Conservation (phyloP, 805 yeast species). For the Zygosaccharomyces pseudorouxii region DNA sequence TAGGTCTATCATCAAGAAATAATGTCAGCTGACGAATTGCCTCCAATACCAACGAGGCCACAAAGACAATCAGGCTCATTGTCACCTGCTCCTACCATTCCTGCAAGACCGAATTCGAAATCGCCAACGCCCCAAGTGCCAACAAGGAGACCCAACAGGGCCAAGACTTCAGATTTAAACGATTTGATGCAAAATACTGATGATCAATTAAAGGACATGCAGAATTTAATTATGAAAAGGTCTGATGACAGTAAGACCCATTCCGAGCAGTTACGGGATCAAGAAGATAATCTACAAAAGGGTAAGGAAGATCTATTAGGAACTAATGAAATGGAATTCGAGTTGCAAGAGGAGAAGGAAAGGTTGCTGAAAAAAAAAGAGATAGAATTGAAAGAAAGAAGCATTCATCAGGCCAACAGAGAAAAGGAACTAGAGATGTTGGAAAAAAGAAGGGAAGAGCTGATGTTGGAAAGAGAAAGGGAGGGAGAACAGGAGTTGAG, state of each 20-base stretch:
- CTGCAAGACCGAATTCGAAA: constrained; percentile 12
- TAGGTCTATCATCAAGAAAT: background rate
- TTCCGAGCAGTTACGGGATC: background rate
- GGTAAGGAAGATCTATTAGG: constrained; percentile 4
- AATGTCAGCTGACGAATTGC: constrained; percentile 20
- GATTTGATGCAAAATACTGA: constrained; percentile 13
- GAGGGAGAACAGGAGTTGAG: background rate
- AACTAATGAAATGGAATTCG: background rate
- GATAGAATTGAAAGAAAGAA: background rate
- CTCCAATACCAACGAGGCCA: constrained; percentile 31
- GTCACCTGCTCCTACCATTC: constrained; percentile 9
- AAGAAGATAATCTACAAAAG: constrained; percentile 2
- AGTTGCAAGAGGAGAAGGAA: constrained; percentile 1
- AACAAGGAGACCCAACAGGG: constrained; percentile 8
- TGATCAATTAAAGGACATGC: constrained; percentile 15
- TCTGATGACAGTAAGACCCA: background rate
- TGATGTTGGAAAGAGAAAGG: background rate
- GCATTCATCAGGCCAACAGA: background rate
- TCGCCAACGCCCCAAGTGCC: constrained; percentile 12
- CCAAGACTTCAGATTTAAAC: constrained; percentile 13
- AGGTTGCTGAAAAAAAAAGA: background rate
- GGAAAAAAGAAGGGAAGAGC: background rate
- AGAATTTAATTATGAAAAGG: constrained; percentile 2
- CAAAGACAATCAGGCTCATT: constrained; percentile 10
- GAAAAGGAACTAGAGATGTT: constrained; percentile 2